These are phyloP conservation scores for Zygnema cylindricum DNA, from an alignment of 139 green algal genomes.

Conservation along the genomic window DNA sequence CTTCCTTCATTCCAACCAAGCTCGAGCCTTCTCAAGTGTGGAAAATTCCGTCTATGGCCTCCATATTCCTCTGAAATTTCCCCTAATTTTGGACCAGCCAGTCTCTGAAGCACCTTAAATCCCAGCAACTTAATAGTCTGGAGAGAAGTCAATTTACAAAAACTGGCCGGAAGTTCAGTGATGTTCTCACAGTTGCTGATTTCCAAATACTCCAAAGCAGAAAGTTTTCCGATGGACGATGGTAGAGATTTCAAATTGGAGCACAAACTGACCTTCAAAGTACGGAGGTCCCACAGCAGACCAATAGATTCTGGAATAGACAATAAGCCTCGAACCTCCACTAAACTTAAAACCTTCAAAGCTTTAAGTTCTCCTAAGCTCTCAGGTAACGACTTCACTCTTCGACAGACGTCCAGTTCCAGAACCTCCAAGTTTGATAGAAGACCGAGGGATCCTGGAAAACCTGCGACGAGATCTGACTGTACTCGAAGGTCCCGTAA, in stretches of 20 bases:
- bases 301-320: background rate
- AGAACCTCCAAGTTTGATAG: background rate
- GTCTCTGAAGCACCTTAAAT: background rate
- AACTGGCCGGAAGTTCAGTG: background rate
- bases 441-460: background rate
- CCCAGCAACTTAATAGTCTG: conserved; percentile 6
- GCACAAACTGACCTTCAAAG: conserved; percentile 3
- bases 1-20: background rate
- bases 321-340: background rate
- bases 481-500: background rate
- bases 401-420: background rate
- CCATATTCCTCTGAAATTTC: background rate
- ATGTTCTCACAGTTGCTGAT: conserved; percentile 3
- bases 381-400: background rate
- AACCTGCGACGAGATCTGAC: background rate
- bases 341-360: background rate
- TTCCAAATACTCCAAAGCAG: background rate
- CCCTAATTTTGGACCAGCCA: background rate
- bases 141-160: background rate
- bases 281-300: background rate
- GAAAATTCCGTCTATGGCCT: background rate
- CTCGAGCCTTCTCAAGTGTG: background rate
- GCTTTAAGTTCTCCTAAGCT: background rate
- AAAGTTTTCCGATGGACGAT: background rate
- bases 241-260: conserved; percentile 24